Base-by-base conservation (phyloP, 306 rosid genomes). In the Canavalia ensiformis region DNA sequence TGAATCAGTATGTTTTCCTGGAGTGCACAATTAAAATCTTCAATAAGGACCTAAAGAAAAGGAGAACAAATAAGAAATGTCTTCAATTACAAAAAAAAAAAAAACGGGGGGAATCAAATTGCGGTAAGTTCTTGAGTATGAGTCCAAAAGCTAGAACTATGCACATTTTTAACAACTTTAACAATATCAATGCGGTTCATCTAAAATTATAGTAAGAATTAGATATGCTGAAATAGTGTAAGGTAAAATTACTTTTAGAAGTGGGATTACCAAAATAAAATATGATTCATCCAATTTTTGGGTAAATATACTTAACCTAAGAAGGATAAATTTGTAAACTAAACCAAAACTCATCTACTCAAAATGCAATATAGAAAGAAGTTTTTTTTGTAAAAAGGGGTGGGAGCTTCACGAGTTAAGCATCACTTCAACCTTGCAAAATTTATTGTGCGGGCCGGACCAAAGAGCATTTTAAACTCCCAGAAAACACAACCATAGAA, bases 1-100 rank as follows among this genome's bases (percentile, higher is more conserved):
- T 95, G 99, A 86, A 95, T 89, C 67, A 95, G 94, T 86, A 95
- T 85, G 82, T 93, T 95, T 83, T 95, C 99, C 89, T 95, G 98
- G 84, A 90, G 85, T 50, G 99, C 99, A 81, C 99, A 95, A 55
- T 95, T 95, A 84, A 91, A 95, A 88, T 95, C 98, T 90, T 95
- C 97, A 76, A 95, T 85, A 52, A 95, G 95, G 81, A 90, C 93
- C 99, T 95, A 79, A 49, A 80, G 52, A 63, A 50, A 37, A 87
- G 52, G 54, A 84, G 50, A 71, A 64, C 59, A 67, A 41, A 50
- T 18, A 33, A 57, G 67, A 56, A 47, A 55, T 72, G 28, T 12
- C 59, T 75, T 41, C 58, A 56, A 47, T 30, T 56, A 85, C 71
- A 44, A 51, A 37, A 7, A 76, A 71, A 41, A 46, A 5, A 57